Evolutionary conservation across 1,284 basidiomycete genomes (phyloP), one percentile per base, ranked within the genome.

Genomic region (Amylostereum areolatum): DNA sequence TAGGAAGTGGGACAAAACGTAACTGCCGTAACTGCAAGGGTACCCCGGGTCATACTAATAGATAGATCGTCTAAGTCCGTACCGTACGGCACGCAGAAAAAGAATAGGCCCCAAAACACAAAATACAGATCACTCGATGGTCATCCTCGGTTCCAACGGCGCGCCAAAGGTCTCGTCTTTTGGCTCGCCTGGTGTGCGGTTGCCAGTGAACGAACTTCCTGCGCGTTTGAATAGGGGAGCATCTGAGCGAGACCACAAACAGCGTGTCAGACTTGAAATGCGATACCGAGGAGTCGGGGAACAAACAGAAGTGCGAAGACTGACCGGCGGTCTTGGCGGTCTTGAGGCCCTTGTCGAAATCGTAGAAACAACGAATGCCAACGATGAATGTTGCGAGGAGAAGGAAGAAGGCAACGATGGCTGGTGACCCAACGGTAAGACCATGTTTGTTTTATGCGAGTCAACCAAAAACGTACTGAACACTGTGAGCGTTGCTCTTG

Each of bases 321-420:
- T 78, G 69, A 89, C 88, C 80, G 58, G 82, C 77, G 53, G 77
- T 73, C 72, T 91, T 91, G 46, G 87, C 83, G 27, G 72, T 66
- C 43, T 73, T 69, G 28, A 91, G 68, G 28, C 89, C 88, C 62
- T 80, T 81, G 66, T 86, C 83, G 59, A 91, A 91, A 67, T 91
- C 88, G 43, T 75, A 64, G 67, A 89, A 86, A 61, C 89, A 91
- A 45, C 83, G 80, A 11, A 90, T 62, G 32, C 89, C 89, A 29
- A 91, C 76, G 8, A 69, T 75, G 59, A 91, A 89, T 9, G 86
- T 87, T 9, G 71, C 66, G 53, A 89, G 77, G 25, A 91, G 64
- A 43, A 91, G 70, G 18, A 90, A 48, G 66, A 91, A 88, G 1
- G 88, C 80, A 48, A 83, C 74, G 53, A 89, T 77, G 18, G 85